A percentile compares a stretch with the other conserved stretches of the same genome.
Evolutionary conservation across 345 rosid species (phyloP).

Genomic region (Acer saccharum): DNA sequence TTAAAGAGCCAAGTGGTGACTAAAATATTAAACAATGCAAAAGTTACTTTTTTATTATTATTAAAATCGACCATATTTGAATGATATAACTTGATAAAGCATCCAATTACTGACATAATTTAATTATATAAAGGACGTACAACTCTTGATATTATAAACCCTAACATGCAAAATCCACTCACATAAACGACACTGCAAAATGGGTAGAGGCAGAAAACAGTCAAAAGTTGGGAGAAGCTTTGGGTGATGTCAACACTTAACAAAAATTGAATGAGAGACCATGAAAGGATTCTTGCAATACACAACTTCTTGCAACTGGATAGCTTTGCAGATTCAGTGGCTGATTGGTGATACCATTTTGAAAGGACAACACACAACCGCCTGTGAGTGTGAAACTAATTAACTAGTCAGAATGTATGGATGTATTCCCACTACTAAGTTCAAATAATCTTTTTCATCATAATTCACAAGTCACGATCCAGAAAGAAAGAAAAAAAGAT

Average conservation of each 20-base stretch:
- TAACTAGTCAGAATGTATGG: slow-evolving; percentile 40
- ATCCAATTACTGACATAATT: background rate
- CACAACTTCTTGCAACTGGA: background rate
- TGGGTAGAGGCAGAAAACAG: slow-evolving; percentile 9
- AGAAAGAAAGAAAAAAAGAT: background rate
- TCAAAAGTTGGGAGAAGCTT: slow-evolving; percentile 13
- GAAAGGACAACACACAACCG: background rate
- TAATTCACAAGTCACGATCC: slow-evolving; percentile 4
- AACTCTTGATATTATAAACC: background rate
- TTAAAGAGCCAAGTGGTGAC: background rate
- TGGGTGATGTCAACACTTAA: too few species aligned
- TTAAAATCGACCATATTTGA: too few species aligned
- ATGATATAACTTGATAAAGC: background rate
- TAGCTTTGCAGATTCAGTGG: too few species aligned
- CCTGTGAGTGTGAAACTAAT: slow-evolving; percentile 1
- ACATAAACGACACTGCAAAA: background rate
- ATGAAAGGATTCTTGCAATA: background rate
- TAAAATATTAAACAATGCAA: background rate
- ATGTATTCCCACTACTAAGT: slow-evolving; percentile 4
- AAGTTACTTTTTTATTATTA: too few species aligned
- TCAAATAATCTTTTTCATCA: background rate
- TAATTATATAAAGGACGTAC: background rate
- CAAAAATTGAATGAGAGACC: background rate
- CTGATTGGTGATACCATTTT: too few species aligned
- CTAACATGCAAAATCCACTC: background rate